A percentile compares a stretch with the other conserved stretches of the same genome.
Evolutionary conservation across 352 stramenopile species (phyloP).

Genomic region (Pythium apleroticum): DNA sequence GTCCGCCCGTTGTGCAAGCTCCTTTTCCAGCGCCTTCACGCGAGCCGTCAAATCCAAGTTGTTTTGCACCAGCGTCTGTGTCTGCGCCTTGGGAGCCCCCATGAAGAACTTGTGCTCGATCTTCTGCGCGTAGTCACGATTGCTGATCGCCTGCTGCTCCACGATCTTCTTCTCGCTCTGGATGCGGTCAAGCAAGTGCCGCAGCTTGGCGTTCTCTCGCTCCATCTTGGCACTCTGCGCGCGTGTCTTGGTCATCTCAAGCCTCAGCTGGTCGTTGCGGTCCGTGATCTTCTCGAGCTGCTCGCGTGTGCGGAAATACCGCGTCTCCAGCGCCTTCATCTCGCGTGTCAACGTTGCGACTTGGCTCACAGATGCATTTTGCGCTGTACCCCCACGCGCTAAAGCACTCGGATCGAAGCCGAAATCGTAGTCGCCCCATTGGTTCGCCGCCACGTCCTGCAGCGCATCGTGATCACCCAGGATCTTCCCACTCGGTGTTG

Average conservation of each 20-base stretch:
- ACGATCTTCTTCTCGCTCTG: slow-evolving; percentile 71
- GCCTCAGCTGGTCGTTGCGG: slow-evolving; percentile 57
- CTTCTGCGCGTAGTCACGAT: slow-evolving; percentile 83
- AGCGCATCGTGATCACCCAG: slow-evolving; percentile 7
- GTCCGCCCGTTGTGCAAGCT: slow-evolving; percentile 30
- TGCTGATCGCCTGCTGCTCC: slow-evolving; percentile 80
- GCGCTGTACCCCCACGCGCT: slow-evolving; percentile 5
- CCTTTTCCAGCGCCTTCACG: slow-evolving; percentile 44
- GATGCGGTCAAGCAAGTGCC: slow-evolving; percentile 68
- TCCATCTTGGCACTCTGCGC: slow-evolving; percentile 43
- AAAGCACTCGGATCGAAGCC: background rate
- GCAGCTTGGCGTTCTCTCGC: slow-evolving; percentile 63
- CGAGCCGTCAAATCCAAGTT: slow-evolving; percentile 54
- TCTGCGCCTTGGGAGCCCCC: slow-evolving; percentile 55
- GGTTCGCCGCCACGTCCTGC: slow-evolving; percentile 15
- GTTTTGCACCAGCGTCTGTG: slow-evolving; percentile 57
- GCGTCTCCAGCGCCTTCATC: slow-evolving; percentile 67
- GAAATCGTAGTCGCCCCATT: slow-evolving; percentile 27
- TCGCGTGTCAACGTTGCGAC: slow-evolving; percentile 67
- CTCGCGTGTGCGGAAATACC: slow-evolving; percentile 76
- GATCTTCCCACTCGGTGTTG: background rate
- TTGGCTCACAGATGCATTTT: slow-evolving; percentile 34
- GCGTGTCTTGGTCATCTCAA: slow-evolving; percentile 47
- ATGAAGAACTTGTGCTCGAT: slow-evolving; percentile 85
- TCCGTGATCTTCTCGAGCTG: slow-evolving; percentile 67